Conservation (phyloP, 805 yeast genomes). For the Monosporozyma servazzii region DNA sequence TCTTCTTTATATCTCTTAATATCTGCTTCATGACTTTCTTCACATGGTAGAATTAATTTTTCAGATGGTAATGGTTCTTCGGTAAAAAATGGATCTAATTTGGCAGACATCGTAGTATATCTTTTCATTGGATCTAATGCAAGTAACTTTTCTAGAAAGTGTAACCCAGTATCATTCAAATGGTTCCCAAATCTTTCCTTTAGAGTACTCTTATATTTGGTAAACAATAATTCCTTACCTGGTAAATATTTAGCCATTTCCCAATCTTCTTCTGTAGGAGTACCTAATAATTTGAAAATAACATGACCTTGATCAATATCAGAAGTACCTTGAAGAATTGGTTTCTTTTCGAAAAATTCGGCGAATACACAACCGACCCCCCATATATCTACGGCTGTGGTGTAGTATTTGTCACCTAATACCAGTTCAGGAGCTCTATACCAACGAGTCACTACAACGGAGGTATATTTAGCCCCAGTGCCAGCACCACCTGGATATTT, state of each 20-base stretch:
- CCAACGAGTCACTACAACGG: constrained; percentile 93
- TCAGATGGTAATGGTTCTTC: constrained; percentile 57
- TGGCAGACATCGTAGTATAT: constrained; percentile 70
- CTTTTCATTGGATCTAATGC: constrained; percentile 63
- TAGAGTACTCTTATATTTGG: constrained; percentile 33
- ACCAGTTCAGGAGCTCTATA: constrained; percentile 92
- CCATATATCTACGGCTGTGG: constrained; percentile 97
- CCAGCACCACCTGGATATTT: constrained; percentile 39
- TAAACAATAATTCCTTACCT: constrained; percentile 33
- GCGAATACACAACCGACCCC: constrained; percentile 95
- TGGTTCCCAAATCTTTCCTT: constrained; percentile 39
- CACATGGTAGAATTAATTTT: constrained; percentile 54
- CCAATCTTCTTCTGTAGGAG: constrained; percentile 57
- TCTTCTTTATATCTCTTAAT: constrained; percentile 47
- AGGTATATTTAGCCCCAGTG: constrained; percentile 38
- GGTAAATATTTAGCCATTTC: constrained; percentile 54
- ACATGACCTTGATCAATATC: constrained; percentile 82
- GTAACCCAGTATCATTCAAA: constrained; percentile 37
- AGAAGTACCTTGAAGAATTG: constrained; percentile 75
- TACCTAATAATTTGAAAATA: constrained; percentile 74
- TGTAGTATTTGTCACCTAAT: constrained; percentile 75
- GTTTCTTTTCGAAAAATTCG: constrained; percentile 73
- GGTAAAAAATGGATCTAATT: constrained; percentile 59
- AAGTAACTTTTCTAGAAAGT: constrained; percentile 52
- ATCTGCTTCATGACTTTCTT: constrained; percentile 87